These are phyloP conservation scores for Codiaeum variegatum DNA, from an alignment of 441 rosid genomes.

Conservation along the genomic window DNA sequence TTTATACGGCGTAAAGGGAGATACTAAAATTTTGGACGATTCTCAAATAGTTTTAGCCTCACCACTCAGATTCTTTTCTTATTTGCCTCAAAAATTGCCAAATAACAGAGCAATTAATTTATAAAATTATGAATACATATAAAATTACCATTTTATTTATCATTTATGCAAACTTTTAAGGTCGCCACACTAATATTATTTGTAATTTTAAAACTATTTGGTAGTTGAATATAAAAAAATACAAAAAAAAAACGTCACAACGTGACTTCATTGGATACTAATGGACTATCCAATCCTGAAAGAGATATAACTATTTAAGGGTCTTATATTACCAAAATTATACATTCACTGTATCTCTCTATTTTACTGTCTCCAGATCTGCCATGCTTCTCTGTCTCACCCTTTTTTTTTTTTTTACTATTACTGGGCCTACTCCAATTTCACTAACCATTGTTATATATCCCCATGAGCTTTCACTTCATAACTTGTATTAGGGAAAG, in stretches of 20 bases:
- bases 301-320: not conserved
- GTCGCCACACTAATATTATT: too few species aligned
- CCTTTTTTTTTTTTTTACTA: constrained; percentile 21
- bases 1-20: not conserved
- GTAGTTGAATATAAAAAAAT: constrained; percentile 13
- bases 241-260: not conserved
- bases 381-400: constrained; percentile 34
- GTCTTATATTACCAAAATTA: constrained; percentile 21
- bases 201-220: too few species aligned
- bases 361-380: constrained; percentile 23
- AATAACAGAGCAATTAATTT: too few species aligned
- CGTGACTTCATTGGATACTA: constrained; percentile 7
- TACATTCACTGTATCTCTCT: constrained; percentile 11
- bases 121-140: too few species aligned
- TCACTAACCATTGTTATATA: constrained; percentile 11
- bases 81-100: too few species aligned
- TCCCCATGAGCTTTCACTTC: constrained; percentile 11
- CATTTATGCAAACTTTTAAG: too few species aligned
- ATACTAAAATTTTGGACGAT: constrained; percentile 12
- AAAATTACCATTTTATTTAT: too few species aligned
- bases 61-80: constrained; percentile 21
- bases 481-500: constrained; percentile 24
- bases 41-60: constrained; percentile 10
- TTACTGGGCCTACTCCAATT: constrained; percentile 31
- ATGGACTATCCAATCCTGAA: constrained; percentile 15